Evolutionary conservation across 2,329 filamentous ascomycete genomes (phyloP), one percentile per base, ranked within the genome.

Genomic region (Neofusicoccum kwambonambiense): DNA sequence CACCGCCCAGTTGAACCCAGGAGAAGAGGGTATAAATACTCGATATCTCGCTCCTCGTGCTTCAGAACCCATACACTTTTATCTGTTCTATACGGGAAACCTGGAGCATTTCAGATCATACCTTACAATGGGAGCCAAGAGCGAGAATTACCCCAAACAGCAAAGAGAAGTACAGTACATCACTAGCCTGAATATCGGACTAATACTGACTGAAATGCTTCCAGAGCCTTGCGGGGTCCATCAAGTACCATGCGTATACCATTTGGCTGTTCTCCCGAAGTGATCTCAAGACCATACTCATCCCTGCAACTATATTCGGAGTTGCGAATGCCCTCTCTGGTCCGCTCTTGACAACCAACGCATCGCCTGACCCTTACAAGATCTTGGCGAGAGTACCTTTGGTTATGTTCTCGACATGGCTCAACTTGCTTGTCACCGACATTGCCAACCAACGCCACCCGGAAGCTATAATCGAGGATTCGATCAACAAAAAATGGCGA

Each of bases 401-500:
- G 13, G 57, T 66, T 1, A 7, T 70, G 12, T 60, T 70, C 1
- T 58, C 68, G 17, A 67, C 66, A 66, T 82, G 78, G 37, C 76
- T 77, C 2, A 81, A 22, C 22, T 22, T 22, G 22, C 22, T 22
- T 22, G 22, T 22, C 22, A 22, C 22, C 22, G 22, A 22, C 22
- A 22, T 22, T 3, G 22, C 22, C 22, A 22, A 81, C 67, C 79
- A 81, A 64, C 73, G 77, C 2, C 67, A 69, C 2, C 67, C 72
- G 2, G 68, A 67, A 3, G 71, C 78, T 3, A 67, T 78, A 8
- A 51, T 66, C 0, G 80, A 82, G 65, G 80, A 81, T 67, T 37
- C 49, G 0, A 60, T 78, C 58, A 82, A 82, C 72, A 81, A 81
- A 62, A 77, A 78, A 17, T 74, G 72, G 69, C 69, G 76, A 4